Base-by-base conservation (phyloP, 768 basidiomycete species). In the Mycena maculata region DNA sequence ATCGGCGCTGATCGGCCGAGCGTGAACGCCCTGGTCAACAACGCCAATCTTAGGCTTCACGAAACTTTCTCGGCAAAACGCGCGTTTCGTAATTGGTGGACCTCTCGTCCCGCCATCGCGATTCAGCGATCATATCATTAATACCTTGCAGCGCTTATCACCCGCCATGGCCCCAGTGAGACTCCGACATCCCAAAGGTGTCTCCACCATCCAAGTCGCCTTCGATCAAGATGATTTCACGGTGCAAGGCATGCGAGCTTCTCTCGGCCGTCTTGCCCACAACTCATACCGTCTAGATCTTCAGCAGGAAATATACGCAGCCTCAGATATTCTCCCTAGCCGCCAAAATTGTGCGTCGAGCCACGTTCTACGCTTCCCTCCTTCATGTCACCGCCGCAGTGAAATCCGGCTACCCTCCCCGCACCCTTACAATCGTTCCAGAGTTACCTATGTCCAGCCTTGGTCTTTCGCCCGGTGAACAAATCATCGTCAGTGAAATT, bases 351-450 rank as follows among this genome's bases (percentile, higher is more conserved):
- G 96, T 95, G 73, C 77, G 92, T 83, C 41, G 27, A 18, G 30
- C 44, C n/a, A 28, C 18, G 30, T 33, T 36, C 27, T 36, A 9
- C 50, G 69, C 33, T 50, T 57, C n/a, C 12, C 42, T 45, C 56
- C 53, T 50, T 67, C 60, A 60, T 45, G 16, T 67, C 39, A 12
- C 41, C 56, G 41, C 56, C 15, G 25, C 64, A 94, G 93, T 94
- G 63, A 93, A 90, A 79, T 82, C 86, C 18, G 95, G 96, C 41
- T 98, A 97, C 76, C 96, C 96, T 4, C 96, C 95, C 0, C 87
- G 84, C 45, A 71, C 87, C 2, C 83, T 98, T 44, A 89, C 90
- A 6, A 79, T 92, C 39, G 81, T 92, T 33, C 91, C 93, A 4
- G 89, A 92, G 66, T 85, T 94, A 25, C 89, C 93, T 0, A 68